Evolutionary conservation across 805 yeast genomes (phyloP).

Genomic region (Saturnispora ahearnii): DNA sequence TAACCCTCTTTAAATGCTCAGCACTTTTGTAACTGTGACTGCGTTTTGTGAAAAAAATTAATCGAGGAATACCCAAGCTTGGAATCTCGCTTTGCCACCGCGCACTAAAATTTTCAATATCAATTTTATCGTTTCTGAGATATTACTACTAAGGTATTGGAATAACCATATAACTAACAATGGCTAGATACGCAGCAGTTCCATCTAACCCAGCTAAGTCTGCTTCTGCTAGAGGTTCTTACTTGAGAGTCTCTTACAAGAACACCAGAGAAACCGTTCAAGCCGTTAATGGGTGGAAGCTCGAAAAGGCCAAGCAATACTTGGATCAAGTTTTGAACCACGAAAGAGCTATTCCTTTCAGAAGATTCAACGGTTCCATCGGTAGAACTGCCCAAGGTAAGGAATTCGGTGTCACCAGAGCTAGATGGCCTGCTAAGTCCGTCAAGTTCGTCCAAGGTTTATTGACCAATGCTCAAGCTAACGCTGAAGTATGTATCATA

Average conservation of each 20-base stretch:
- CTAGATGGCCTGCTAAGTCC: conserved; percentile 99
- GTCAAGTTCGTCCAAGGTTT: conserved; percentile 92
- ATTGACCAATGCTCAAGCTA: conserved; percentile 95
- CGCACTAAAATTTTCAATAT: conserved; percentile 3
- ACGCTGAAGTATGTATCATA: conserved; percentile 68
- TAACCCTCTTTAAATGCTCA: conserved; percentile 1
- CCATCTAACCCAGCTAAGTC: conserved; percentile 99
- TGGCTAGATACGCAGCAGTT: conserved; percentile 99
- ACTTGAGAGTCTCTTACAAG: conserved; percentile 98
- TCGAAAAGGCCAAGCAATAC: conserved; percentile 92
- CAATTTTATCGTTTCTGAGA: conserved; percentile 2
- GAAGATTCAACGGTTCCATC: conserved; percentile 92
- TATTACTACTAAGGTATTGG: neutral
- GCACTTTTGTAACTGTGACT: conserved; percentile 1
- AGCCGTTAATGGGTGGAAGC: conserved; percentile 97
- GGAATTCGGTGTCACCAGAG: conserved; percentile 99
- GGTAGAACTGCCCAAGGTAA: conserved; percentile 99
- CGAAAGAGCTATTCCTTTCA: conserved; percentile 99
- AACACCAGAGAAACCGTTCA: conserved; percentile 99
- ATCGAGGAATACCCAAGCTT: neutral
- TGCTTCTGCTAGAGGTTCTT: conserved; percentile 98
- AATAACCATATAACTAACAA: conserved; percentile 29
- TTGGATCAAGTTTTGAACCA: conserved; percentile 93
- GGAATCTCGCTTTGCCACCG: neutral
- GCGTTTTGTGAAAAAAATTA: neutral